These are phyloP conservation scores for Dipteronia sinensis DNA, from an alignment of 345 rosid species.

Conservation along the genomic window DNA sequence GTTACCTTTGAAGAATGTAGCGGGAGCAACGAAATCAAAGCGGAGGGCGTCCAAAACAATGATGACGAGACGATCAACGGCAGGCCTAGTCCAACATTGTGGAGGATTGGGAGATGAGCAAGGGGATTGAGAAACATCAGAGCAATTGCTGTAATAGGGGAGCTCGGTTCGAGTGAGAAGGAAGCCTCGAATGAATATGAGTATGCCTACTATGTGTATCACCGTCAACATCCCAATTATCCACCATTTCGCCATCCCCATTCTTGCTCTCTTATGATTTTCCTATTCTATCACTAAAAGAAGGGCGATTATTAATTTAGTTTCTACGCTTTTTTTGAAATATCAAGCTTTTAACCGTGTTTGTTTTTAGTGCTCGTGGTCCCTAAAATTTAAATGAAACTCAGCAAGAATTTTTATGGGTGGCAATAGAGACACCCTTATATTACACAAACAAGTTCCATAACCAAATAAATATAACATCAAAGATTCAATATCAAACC, in stretches of 20 bases:
- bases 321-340: too few species aligned
- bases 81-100: constrained; percentile 74
- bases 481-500: not conserved
- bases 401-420: too few species aligned
- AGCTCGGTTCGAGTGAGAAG: constrained; percentile 94
- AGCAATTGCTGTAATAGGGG: constrained; percentile 64
- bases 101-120: constrained; percentile 35
- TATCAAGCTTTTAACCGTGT: too few species aligned
- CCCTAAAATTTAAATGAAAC: too few species aligned
- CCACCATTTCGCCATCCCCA: constrained; percentile 35
- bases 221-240: constrained; percentile 29
- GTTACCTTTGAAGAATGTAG: constrained; percentile 63
- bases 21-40: constrained; percentile 85
- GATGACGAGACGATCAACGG: constrained; percentile 67
- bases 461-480: too few species aligned
- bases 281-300: too few species aligned
- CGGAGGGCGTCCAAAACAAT: constrained; percentile 89
- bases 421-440: too few species aligned
- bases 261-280: not conserved
- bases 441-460: too few species aligned
- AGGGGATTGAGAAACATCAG: constrained; percentile 67
- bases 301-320: too few species aligned
- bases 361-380: too few species aligned
- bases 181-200: constrained; percentile 80
- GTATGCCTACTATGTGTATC: constrained; percentile 60